phyloP scores from a whole-genome alignment of 768 basidiomycete species.

The Sporobolomyces roseus region DNA sequence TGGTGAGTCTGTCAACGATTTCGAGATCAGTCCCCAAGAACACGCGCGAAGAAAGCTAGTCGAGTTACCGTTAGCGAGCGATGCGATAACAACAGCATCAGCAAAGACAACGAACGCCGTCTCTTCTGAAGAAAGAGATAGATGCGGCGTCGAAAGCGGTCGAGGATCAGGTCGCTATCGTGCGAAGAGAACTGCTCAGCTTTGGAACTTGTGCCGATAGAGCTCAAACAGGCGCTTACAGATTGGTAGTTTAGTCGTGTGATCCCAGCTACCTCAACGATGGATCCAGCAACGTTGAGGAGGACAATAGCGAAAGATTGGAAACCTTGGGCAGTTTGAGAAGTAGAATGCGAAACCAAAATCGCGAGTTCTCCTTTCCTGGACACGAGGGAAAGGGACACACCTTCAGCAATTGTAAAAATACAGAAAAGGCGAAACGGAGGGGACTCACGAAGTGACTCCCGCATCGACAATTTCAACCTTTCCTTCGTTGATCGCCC shows the following conservation, averaged over 20 bases:
- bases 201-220: no score
- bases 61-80: constrained; percentile 35
- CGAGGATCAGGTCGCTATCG: constrained; percentile 47
- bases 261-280: constrained; percentile 13
- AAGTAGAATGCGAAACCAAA: constrained; percentile 45
- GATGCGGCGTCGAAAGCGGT: constrained; percentile 47
- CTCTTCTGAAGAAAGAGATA: constrained; percentile 45
- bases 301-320: constrained; percentile 46
- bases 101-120: constrained; percentile 50
- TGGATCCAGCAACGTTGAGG: constrained; percentile 31
- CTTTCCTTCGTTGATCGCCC: constrained; percentile 42
- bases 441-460: constrained; percentile 14
- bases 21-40: background rate
- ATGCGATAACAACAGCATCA: constrained; percentile 47
- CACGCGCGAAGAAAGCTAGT: background rate
- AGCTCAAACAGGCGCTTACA: no score
- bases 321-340: constrained; percentile 17
- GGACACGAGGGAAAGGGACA: background rate
- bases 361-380: constrained; percentile 45
- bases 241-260: constrained; percentile 33
- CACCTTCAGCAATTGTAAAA: no score
- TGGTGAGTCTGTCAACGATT: constrained; percentile 30
- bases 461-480: constrained; percentile 47
- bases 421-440: no score
- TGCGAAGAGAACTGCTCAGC: no score